Conservation (phyloP, 2,329 filamentous ascomycete genomes). For the Epichloe elymi region DNA sequence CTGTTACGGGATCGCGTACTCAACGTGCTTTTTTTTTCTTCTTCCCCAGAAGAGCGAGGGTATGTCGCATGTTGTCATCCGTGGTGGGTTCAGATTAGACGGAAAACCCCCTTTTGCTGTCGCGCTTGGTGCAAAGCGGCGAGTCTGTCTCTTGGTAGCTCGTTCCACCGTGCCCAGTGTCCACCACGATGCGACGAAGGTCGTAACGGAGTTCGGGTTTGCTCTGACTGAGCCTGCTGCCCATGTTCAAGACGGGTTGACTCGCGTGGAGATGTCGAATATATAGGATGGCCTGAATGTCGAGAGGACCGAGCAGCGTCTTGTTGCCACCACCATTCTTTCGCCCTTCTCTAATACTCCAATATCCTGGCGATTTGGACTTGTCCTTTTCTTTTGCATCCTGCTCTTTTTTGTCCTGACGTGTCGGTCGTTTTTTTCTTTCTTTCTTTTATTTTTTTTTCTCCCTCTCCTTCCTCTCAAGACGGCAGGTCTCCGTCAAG, state of each 20-base stretch:
- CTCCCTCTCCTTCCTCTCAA: neutral
- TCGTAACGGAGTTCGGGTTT: neutral
- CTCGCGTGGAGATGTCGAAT: neutral
- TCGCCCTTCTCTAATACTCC: neutral
- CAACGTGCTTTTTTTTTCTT: neutral
- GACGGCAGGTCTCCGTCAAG: neutral
- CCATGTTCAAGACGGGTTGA: no score
- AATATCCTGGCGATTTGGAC: neutral
- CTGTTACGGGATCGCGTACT: neutral
- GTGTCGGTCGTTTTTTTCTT: neutral
- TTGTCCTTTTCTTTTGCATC: neutral
- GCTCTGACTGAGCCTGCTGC: no score
- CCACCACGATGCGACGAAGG: slow-evolving; percentile 1
- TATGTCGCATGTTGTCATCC: neutral
- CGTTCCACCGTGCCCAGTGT: neutral
- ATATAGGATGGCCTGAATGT: neutral
- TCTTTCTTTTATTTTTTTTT: neutral
- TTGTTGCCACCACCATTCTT: neutral
- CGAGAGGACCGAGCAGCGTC: neutral
- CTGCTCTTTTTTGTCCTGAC: no score
- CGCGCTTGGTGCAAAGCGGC: neutral
- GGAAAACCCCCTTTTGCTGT: neutral
- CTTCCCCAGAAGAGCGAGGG: neutral
- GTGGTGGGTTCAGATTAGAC: neutral
- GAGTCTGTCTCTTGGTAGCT: no score